Base-by-base conservation (phyloP, 2,329 filamentous ascomycete species). In the Huntiella decipiens region DNA sequence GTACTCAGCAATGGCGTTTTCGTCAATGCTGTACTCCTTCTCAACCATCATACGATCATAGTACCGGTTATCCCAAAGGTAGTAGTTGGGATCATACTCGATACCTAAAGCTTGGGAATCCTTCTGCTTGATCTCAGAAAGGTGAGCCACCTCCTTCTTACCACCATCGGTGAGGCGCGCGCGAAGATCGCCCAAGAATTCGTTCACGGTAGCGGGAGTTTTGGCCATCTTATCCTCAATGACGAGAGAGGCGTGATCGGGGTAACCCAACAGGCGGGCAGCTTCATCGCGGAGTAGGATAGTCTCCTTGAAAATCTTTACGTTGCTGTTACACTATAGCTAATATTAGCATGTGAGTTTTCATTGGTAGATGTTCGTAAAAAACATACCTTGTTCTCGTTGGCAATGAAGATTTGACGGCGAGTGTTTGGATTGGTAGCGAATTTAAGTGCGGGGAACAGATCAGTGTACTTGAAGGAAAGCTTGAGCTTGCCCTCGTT, bases 211-310 rank as follows among this genome's bases (percentile, higher is more conserved):
- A 56, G 74, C 69, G 1, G 80, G 71, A 1, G 70, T 77, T 67
- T 87, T 86, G 40, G 82, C 82, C 83, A 91, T 91, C 70, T 86
- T 88, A 55, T 83, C 76, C 56, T 86, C 81, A 35, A 91, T 79
- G 40, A 73, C 67, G 59, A 86, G 78, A 41, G 77, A 71, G 13
- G 83, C 83, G 57, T 88, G 81, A 56, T 85, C 76, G 4, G 74
- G 69, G 59, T 86, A 91, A 10, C 82, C 82, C 1, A 88, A 67
- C 41, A 88, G 67, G 44, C 80, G 73, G 10, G 83, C 84, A 13
- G 76, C 79, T 59, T 88, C 82, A 54, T 88, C 82, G 7, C 84
- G 77, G 19, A 88, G 72, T 8, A 78, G 61, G 44, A 91, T 69
- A 28, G 81, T 74, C 57, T 87, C 81, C 52, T 73, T 74, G 67